Conservation (phyloP, 768 basidiomycete species). For the Termitomyces sp. region DNA sequence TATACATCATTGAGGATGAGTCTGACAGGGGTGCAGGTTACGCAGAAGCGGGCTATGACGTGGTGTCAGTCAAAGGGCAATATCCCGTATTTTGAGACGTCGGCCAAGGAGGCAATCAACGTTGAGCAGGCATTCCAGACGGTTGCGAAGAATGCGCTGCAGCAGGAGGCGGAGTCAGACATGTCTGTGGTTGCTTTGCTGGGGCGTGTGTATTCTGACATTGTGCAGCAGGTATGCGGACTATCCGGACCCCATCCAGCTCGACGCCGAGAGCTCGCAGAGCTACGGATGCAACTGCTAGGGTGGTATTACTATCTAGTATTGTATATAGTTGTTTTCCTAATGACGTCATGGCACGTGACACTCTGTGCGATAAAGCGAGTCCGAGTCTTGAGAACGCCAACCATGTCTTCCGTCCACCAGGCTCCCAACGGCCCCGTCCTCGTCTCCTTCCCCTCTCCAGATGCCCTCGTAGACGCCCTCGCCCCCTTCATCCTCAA, state of each 20-base stretch:
- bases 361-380: slow-evolving; percentile 7
- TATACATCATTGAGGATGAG: neutral
- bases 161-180: slow-evolving; percentile 89
- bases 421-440: slow-evolving; percentile 65
- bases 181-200: neutral
- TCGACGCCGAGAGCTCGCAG: slow-evolving; percentile 91
- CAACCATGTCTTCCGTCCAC: slow-evolving; percentile 38
- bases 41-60: slow-evolving; percentile 99
- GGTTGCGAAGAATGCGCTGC: slow-evolving; percentile 98
- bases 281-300: slow-evolving; percentile 91
- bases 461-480: slow-evolving; percentile 53
- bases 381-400: slow-evolving; percentile 3
- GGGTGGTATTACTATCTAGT: slow-evolving; percentile 18
- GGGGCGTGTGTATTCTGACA: neutral
- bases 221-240: slow-evolving; percentile 76
- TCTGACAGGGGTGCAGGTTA: slow-evolving; percentile 58
- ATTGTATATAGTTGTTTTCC: slow-evolving; percentile 15
- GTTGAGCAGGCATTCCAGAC: slow-evolving; percentile 99
- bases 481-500: slow-evolving; percentile 84
- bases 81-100: slow-evolving; percentile 99
- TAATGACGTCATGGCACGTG: slow-evolving; percentile 11
- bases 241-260: slow-evolving; percentile 97
- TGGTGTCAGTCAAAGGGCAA: slow-evolving; percentile 99
- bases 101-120: slow-evolving; percentile 99
- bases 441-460: slow-evolving; percentile 66